Evolutionary conservation across 768 basidiomycete species (phyloP).

Genomic region (Sporobolomyces pararoseus): DNA sequence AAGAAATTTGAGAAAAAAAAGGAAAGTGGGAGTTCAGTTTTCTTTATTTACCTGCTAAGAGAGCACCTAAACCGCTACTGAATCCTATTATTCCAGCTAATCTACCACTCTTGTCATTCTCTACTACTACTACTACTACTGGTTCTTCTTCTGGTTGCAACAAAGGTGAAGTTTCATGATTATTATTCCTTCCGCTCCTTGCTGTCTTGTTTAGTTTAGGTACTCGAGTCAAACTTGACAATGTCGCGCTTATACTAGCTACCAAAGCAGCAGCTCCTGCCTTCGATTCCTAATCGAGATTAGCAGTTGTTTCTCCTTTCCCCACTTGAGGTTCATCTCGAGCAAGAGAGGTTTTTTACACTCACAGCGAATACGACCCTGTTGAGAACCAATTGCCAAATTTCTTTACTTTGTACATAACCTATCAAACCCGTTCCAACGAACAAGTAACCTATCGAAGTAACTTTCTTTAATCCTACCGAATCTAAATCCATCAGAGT

Average conservation of each 20-base stretch:
- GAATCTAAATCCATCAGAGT: slow-evolving; percentile 1
- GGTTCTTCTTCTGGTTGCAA: no score
- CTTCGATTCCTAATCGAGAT: slow-evolving; percentile 2
- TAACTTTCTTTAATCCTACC: slow-evolving; percentile 14
- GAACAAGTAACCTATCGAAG: slow-evolving; percentile 6
- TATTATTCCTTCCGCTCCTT: no score
- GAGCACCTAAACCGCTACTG: slow-evolving; percentile 22
- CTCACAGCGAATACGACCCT: slow-evolving; percentile 32
- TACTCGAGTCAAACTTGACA: neutral
- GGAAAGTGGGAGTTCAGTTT: no score
- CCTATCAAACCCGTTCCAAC: slow-evolving; percentile 5
- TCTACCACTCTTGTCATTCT: neutral
- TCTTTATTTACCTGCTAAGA: slow-evolving; percentile 37
- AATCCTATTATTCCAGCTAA: slow-evolving; percentile 33
- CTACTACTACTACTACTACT: no score
- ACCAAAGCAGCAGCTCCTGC: slow-evolving; percentile 15
- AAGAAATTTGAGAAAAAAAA: neutral
- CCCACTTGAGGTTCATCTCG: no score
- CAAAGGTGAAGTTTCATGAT: no score
- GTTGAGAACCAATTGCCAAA: slow-evolving; percentile 7
- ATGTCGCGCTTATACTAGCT: slow-evolving; percentile 11
- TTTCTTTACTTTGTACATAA: slow-evolving; percentile 4
- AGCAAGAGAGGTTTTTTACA: neutral
- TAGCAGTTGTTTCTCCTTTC: no score
- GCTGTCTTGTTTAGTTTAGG: no score